Base-by-base conservation (phyloP, 305 asterid genomes). In the Fraxinus sp. region DNA sequence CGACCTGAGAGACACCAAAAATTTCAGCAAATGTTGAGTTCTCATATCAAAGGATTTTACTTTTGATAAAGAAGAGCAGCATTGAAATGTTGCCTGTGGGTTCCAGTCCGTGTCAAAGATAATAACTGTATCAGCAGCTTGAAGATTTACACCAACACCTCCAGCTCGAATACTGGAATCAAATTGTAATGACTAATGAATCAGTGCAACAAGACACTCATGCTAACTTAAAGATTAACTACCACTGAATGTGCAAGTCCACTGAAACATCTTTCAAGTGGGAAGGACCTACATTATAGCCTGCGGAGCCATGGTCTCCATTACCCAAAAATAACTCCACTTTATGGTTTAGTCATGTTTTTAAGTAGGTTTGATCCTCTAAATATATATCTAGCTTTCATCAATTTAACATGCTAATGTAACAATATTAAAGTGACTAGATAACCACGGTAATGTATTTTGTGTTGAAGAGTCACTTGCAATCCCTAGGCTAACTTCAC, bases 101-200 rank as follows among this genome's bases (percentile, higher is more conserved):
- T 97, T 97, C 99, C 99, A 97, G 85, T 97, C 99, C 0, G 98
- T 97, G 90, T 97, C 99, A 84, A 97, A 97, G 84, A 97, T 93
- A 41, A 97, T 97, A 86, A 97, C 99, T 76, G 99, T 97, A 88
- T 97, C 99, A 81, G 99, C 99, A 80, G 99, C 99, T 87, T 97
- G 99, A 84, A 95, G 98, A 91, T 97, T 95, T 79, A 95, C 98
- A 64, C 99, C 99, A 79, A 97, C 99, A 22, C 99, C 99, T 84
- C 99, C 99, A 85, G 99, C 99, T 82, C 99, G 99, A 84, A 97
- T 97, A 89, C 99, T 97, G 85, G 78, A 41, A 87, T 80, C 80
- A 87, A 59, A 85, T 66, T 10, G 71, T 72, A 57, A 83, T 62
- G 68, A 83, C 62, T 82, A 57, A 83, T 62, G 68, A 83, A 52